These are phyloP conservation scores for Hortaea werneckii DNA, from an alignment of 2,329 filamentous ascomycete genomes.

Conservation along the genomic window DNA sequence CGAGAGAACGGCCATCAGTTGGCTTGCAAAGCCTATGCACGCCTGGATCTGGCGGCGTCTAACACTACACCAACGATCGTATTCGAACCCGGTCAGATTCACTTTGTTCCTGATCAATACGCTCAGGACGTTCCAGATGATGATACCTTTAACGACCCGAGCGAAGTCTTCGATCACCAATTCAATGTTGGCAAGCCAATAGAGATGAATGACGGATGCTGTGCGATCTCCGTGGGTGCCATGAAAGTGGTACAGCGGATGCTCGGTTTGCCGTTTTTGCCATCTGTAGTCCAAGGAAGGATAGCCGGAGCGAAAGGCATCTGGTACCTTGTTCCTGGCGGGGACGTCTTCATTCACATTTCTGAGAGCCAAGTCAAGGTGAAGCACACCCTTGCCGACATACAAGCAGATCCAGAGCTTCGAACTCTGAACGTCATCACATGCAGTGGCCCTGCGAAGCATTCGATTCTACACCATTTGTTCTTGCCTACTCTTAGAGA, in stretches of 20 bases:
- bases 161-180: slow-evolving; percentile 1
- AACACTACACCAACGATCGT: slow-evolving; percentile 27
- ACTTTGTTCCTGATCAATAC: slow-evolving; percentile 8
- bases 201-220: slow-evolving; percentile 49
- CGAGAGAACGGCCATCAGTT: slow-evolving; percentile 24
- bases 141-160: slow-evolving; percentile 26
- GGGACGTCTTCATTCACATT: slow-evolving; percentile 53
- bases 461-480: slow-evolving; percentile 54
- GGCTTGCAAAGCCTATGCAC: slow-evolving; percentile 33
- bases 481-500: slow-evolving; percentile 59
- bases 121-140: slow-evolving; percentile 23
- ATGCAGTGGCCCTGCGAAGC: slow-evolving; percentile 36
- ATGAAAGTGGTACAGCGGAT: slow-evolving; percentile 42
- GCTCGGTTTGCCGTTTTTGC: slow-evolving; percentile 45
- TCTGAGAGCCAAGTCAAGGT: slow-evolving; percentile 58
- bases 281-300: slow-evolving; percentile 58
- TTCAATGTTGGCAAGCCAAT: slow-evolving; percentile 1
- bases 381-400: slow-evolving; percentile 3
- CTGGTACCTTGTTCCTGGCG: slow-evolving; percentile 45
- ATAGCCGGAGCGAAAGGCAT: slow-evolving; percentile 66
- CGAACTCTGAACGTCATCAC: slow-evolving; percentile 51
- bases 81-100: slow-evolving; percentile 30
- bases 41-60: slow-evolving; percentile 34
- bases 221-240: slow-evolving; percentile 51
- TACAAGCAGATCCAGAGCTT: slow-evolving; percentile 26